A percentile compares a stretch with the other conserved stretches of the same genome.
Evolutionary conservation across 2,329 filamentous ascomycete genomes (phyloP).

Genomic region (Calonectria naviculata): DNA sequence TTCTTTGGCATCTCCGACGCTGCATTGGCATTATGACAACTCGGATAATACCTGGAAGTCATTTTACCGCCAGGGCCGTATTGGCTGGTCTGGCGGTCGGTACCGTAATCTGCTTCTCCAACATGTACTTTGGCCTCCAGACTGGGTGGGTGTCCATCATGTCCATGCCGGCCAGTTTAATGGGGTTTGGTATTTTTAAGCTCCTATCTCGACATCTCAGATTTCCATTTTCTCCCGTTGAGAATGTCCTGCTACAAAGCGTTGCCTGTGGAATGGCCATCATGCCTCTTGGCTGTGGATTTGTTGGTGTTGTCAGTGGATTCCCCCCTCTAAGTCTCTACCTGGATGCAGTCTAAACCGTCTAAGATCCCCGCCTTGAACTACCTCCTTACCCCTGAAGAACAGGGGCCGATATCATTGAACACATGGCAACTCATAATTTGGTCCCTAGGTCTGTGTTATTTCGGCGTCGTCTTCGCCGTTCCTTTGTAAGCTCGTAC

Average conservation of each 20-base stretch:
- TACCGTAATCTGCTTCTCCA: constrained; percentile 92
- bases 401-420: constrained; percentile 81
- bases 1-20: neutral
- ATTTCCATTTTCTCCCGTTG: constrained; percentile 90
- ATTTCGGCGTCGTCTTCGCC: constrained; percentile 97
- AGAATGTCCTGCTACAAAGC: constrained; percentile 97
- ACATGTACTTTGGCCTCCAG: constrained; percentile 99
- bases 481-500: constrained; percentile 75
- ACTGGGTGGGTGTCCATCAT: constrained; percentile 82
- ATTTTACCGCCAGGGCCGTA: constrained; percentile 88
- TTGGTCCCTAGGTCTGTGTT: constrained; percentile 93
- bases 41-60: constrained; percentile 60
- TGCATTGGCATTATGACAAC: constrained; percentile 33
- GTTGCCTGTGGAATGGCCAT: constrained; percentile 96
- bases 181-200: constrained; percentile 95
- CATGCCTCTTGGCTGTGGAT: constrained; percentile 95
- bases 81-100: constrained; percentile 85
- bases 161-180: constrained; percentile 95
- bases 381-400: constrained; percentile 80
- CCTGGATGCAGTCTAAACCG: neutral
- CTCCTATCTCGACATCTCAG: constrained; percentile 77
- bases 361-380: constrained; percentile 84
- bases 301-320: constrained; percentile 82
- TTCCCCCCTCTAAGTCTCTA: neutral
- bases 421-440: constrained; percentile 82